Base-by-base conservation (phyloP, 352 stramenopile species). In the Ophiocytium majus region DNA sequence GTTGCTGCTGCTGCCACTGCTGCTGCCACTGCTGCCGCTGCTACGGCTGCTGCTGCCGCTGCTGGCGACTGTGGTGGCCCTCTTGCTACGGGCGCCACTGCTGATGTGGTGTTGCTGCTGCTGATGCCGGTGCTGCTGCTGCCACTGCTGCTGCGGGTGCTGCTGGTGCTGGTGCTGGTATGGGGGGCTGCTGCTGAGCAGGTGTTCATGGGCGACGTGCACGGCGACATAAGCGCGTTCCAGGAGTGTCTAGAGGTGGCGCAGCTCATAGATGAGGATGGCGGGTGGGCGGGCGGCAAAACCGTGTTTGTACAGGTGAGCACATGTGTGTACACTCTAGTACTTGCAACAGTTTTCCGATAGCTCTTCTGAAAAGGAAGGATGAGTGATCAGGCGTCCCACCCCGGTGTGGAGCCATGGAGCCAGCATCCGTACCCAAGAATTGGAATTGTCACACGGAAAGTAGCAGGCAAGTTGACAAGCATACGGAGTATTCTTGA, bases 261-360 rank as follows among this genome's bases (percentile, higher is more conserved):
- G 9, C 33, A 87, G 35, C 80, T 88, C 0, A 31, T 88, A 35
- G 84, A 88, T 43, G 79, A 64, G 0, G 34, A 88, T 0, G 84
- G 84, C 28, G 50, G 28, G 23, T 88, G 84, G 84, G 36, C 84
- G 63, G 84, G 84, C 36, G 84, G 84, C 31, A 64, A 80, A n/a
- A 86, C 84, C 19, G 84, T 88, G 35, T 32, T 88, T 19, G 84
- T 88, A 10, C 84, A 88, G 84, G 83, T 87, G 76, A n/a, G 37
- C 14, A n/a, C n/a, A n/a, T n/a, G n/a, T n/a, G n/a, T n/a, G n/a
- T n/a, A n/a, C n/a, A n/a, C n/a, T n/a, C n/a, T n/a, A n/a, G n/a
- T n/a, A n/a, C n/a, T n/a, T n/a, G n/a, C n/a, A n/a, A n/a, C n/a
- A n/a, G n/a, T n/a, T n/a, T n/a, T n/a, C n/a, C n/a, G n/a, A n/a